These are phyloP conservation scores for Punica granatum DNA, from an alignment of 345 rosid genomes.

Conservation along the genomic window DNA sequence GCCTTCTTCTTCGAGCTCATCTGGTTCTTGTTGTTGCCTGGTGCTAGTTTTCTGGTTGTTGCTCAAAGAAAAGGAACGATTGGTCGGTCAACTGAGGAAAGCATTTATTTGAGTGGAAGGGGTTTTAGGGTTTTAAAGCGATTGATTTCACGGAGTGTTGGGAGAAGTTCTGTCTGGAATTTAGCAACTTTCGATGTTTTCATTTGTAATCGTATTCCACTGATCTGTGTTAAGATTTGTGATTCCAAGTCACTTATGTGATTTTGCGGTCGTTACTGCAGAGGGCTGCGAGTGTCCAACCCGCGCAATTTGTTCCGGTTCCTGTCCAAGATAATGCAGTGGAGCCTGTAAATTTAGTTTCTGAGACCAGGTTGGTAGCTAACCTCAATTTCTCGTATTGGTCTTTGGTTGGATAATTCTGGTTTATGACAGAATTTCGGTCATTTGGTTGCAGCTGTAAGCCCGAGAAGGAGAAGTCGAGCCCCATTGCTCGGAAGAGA, in stretches of 20 bases:
- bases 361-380: slow-evolving; percentile 4
- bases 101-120: not conserved
- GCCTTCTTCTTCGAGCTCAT: not conserved
- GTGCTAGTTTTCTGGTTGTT: not conserved
- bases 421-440: slow-evolving; percentile 1
- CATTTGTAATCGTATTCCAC: not conserved
- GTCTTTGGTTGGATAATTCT: not conserved
- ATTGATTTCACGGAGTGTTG: not conserved
- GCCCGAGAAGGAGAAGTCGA: slow-evolving; percentile 37
- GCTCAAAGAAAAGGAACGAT: too few species aligned
- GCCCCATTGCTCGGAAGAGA: slow-evolving; percentile 44
- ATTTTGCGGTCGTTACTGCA: slow-evolving; percentile 3
- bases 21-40: slow-evolving; percentile 2
- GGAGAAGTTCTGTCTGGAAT: not conserved
- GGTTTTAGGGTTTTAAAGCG: not conserved
- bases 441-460: slow-evolving; percentile 25
- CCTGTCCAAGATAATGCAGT: slow-evolving; percentile 4
- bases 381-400: not conserved
- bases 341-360: slow-evolving; percentile 3
- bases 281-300: slow-evolving; percentile 1
- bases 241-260: not conserved
- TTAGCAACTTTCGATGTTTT: not conserved
- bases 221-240: too few species aligned
- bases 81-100: not conserved
- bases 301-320: not conserved